Conservation (phyloP, 1,139 yeast species). For the Suhomyces chickasaworum region DNA sequence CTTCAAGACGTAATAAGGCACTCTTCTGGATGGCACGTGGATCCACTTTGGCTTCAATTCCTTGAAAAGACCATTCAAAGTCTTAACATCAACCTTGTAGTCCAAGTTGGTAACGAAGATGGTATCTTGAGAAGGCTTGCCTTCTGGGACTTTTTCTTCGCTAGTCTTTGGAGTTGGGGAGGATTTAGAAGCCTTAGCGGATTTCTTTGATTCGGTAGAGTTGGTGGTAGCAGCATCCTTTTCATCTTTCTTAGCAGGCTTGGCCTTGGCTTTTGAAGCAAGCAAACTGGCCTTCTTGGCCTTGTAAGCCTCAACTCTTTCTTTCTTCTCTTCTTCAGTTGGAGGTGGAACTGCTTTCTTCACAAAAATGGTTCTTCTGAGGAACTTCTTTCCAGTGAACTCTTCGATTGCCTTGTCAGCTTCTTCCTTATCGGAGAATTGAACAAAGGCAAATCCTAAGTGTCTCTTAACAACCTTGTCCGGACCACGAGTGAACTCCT, state of each 20-base stretch:
- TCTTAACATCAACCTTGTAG: conserved; percentile 46
- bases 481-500: conserved; percentile 32
- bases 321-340: conserved; percentile 48
- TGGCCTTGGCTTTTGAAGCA: conserved; percentile 28
- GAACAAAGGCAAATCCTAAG: conserved; percentile 58
- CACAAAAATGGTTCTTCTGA: conserved; percentile 50
- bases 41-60: conserved; percentile 56
- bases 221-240: conserved; percentile 14
- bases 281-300: conserved; percentile 31
- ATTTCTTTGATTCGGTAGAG: conserved; percentile 7
- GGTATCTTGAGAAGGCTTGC: conserved; percentile 56
- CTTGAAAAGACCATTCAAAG: conserved; percentile 46
- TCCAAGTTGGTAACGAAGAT: conserved; percentile 61
- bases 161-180: conserved; percentile 12
- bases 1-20: conserved; percentile 42
- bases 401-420: conserved; percentile 51
- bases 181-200: conserved; percentile 16
- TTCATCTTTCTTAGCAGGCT: conserved; percentile 15
- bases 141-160: conserved; percentile 45
- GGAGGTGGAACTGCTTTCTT: conserved; percentile 58
- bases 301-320: conserved; percentile 38
- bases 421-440: conserved; percentile 45
- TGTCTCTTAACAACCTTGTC: conserved; percentile 39
- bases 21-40: conserved; percentile 55
- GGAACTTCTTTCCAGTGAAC: conserved; percentile 47